Percentiles rank a stretch among this genome's conserved stretches.
phyloP scores from a whole-genome alignment of 495 filamentous ascomycete genomes.

The Xylaria palmicola region DNA sequence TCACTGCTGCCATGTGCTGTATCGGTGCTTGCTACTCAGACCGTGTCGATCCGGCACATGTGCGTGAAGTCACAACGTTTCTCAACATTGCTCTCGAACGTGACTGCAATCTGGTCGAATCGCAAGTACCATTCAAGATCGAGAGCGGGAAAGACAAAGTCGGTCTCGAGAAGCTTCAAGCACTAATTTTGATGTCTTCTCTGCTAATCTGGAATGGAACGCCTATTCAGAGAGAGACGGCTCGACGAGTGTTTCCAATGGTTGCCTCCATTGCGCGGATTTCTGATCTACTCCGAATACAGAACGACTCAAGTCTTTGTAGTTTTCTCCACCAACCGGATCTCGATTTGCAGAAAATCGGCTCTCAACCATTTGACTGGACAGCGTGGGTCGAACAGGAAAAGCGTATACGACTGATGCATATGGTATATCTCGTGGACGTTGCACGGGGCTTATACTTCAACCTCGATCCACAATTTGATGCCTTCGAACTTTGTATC shows the following conservation, averaged over 20 bases:
- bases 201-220: conserved; percentile 65
- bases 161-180: conserved; percentile 61
- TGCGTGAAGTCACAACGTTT: conserved; percentile 59
- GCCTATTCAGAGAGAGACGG: conserved; percentile 53
- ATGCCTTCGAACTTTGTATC: conserved; percentile 55
- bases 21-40: conserved; percentile 68
- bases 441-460: conserved; percentile 63
- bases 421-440: conserved; percentile 58
- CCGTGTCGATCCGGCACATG: conserved; percentile 48
- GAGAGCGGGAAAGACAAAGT: conserved; percentile 32
- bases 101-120: conserved; percentile 44
- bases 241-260: conserved; percentile 51
- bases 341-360: conserved; percentile 35
- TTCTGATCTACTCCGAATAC: conserved; percentile 50
- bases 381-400: conserved; percentile 65
- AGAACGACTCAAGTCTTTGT: conserved; percentile 30
- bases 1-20: conserved; percentile 62
- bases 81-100: conserved; percentile 49
- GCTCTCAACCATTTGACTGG: conserved; percentile 54
- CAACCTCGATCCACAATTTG: conserved; percentile 57
- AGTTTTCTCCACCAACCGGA: conserved; percentile 48
- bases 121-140: conserved; percentile 33
- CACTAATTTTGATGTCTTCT: conserved; percentile 54
- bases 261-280: conserved; percentile 52
- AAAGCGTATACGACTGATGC: conserved; percentile 60